Evolutionary conservation across 2,329 filamentous ascomycete genomes (phyloP).

Genomic region (Atkinsonella texensis): DNA sequence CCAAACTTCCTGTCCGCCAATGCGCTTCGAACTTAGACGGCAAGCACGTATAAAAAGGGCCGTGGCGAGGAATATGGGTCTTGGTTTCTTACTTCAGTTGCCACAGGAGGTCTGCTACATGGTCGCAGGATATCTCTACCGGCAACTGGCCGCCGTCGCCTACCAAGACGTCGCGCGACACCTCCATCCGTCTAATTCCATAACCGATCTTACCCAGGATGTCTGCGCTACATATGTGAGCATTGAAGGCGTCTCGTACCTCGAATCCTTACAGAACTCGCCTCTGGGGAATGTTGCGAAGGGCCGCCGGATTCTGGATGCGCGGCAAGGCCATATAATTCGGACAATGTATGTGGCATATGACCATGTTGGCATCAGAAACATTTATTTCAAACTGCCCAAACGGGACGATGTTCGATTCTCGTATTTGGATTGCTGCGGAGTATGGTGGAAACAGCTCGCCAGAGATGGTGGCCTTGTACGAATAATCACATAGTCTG

Average conservation of each 20-base stretch:
- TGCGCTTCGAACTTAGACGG: neutral
- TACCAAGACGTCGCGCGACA: neutral
- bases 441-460: conserved; percentile 4
- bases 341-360: conserved; percentile 3
- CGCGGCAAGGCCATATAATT: neutral
- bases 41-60: neutral
- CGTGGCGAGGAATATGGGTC: neutral
- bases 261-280: conserved; percentile 2
- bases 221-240: conserved; percentile 1
- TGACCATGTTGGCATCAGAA: conserved; percentile 6
- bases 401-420: neutral
- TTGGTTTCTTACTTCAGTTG: neutral
- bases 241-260: conserved; percentile 3
- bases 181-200: neutral
- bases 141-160: conserved; percentile 1
- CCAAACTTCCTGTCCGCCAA: neutral
- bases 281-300: neutral
- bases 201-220: conserved; percentile 1
- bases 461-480: conserved; percentile 1
- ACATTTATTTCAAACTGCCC: neutral
- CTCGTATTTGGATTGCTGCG: neutral
- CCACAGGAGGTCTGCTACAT: conserved; percentile 1
- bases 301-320: neutral
- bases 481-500: neutral
- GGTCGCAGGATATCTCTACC: conserved; percentile 1